These are phyloP conservation scores for Starmerella tilneyi DNA, from an alignment of 805 yeast species.

Conservation along the genomic window DNA sequence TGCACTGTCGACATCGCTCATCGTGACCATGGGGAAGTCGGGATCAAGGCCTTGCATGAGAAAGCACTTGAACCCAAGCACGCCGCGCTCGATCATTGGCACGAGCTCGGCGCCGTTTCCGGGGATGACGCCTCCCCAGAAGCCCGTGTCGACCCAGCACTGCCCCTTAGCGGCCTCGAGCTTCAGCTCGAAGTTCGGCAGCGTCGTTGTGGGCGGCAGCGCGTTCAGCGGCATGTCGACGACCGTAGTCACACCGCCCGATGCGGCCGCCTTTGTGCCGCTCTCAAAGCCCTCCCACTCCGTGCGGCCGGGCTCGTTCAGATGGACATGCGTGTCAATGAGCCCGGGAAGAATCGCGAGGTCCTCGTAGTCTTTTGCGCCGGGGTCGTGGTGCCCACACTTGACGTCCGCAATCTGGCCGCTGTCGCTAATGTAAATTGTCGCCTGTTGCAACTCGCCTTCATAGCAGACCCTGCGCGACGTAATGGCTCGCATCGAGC, in stretches of 20 bases:
- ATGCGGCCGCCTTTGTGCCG: constrained; percentile 87
- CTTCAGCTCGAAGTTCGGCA: constrained; percentile 64
- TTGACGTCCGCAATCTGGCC: constrained; percentile 52
- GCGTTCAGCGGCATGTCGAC: constrained; percentile 95
- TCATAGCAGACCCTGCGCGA: constrained; percentile 25
- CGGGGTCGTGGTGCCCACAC: constrained; percentile 26
- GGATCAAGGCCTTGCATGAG: constrained; percentile 92
- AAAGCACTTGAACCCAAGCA: constrained; percentile 88
- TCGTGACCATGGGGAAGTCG: constrained; percentile 76
- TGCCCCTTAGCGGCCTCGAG: constrained; percentile 69
- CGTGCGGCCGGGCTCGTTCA: constrained; percentile 95
- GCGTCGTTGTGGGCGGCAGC: constrained; percentile 86
- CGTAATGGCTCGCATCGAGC: background rate
- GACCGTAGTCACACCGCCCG: constrained; percentile 94
- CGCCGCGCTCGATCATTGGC: constrained; percentile 76
- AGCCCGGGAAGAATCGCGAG: constrained; percentile 72
- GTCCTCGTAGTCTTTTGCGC: constrained; percentile 47
- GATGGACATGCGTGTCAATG: constrained; percentile 87
- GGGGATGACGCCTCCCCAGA: constrained; percentile 95
- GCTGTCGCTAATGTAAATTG: constrained; percentile 30
- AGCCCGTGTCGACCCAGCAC: constrained; percentile 87
- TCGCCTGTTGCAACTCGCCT: constrained; percentile 26
- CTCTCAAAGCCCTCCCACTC: constrained; percentile 99
- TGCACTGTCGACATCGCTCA: constrained; percentile 55
- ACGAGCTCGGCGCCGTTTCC: constrained; percentile 55